Evolutionary conservation across 495 filamentous ascomycete species (phyloP), one percentile per base, ranked within the genome.

Genomic region (Coniosporium apollinis): DNA sequence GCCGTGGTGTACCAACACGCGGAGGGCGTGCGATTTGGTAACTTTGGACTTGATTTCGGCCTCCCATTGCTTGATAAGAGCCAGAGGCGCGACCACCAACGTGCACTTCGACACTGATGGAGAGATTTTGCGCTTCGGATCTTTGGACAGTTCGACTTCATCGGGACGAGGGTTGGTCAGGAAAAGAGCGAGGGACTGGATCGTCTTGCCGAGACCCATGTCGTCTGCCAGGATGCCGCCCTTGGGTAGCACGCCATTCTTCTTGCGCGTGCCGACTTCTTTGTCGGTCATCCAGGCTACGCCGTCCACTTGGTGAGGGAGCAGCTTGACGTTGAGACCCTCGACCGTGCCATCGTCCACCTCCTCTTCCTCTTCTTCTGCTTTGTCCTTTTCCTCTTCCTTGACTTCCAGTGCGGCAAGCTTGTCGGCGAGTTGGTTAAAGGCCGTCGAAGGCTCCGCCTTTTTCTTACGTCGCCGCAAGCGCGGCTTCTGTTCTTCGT

Each of bases 31-130:
- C 4, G 66, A 62, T 22, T 62, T 51, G 22, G 67, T 59, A 10
- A 94, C 74, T 50, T 81, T 86, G 28, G 76, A 73, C 28, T 72
- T 74, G 49, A 97, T 80, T 53, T 97, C 89, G 1, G 73, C 63
- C 54, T 97, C 89, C 89, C 89, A 97, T 59, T 97, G 89, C 43
- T 87, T 83, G 59, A 97, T 94, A 18, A 97, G 67, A 14, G 87
- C 86, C 19, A 97, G 58, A 11, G 89, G 89, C n/a, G 87, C 89
- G 36, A 97, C 78, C 26, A 97, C 84, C 7, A 97, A 62, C 0
- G 89, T 97, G 7, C 72, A 71, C 46, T 77, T 82, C 47, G 74
- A 78, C 26, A 87, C 53, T 2, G 65, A 61, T 3, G 68, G 56
- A 13, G 69, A 59, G 15, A 82, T 59, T 41, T 76, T 74, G 35